These are phyloP conservation scores for Tilletia caries DNA, from an alignment of 1,284 basidiomycete genomes.

Conservation along the genomic window DNA sequence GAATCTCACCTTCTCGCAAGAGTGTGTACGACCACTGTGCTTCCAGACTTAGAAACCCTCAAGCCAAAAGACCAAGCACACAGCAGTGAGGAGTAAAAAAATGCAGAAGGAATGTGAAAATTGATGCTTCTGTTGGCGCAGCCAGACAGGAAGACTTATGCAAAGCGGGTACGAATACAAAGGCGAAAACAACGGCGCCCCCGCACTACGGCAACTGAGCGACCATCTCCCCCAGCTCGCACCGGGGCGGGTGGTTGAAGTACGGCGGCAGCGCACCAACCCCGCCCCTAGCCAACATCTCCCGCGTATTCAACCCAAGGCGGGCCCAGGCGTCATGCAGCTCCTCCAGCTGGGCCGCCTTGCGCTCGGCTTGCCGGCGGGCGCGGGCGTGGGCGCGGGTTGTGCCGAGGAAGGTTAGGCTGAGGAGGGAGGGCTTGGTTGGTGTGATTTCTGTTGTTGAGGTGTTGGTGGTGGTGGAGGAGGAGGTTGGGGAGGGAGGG, in stretches of 20 bases:
- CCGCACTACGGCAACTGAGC: too few species aligned
- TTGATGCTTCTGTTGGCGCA: too few species aligned
- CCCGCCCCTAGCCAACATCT: conserved; percentile 1
- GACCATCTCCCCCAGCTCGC: neutral
- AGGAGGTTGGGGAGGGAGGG: neutral
- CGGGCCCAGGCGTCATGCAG: neutral
- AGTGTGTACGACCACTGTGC: too few species aligned
- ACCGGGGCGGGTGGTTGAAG: neutral
- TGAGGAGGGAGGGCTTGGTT: neutral
- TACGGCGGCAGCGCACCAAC: neutral
- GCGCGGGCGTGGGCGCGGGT: neutral
- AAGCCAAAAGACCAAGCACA: too few species aligned
- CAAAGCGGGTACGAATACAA: too few species aligned
- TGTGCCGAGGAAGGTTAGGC: neutral
- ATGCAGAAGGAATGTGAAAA: too few species aligned
- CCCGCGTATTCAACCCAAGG: neutral
- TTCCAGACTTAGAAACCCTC: too few species aligned
- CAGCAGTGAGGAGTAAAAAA: too few species aligned
- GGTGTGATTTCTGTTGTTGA: neutral
- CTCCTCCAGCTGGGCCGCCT: neutral
- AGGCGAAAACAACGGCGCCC: too few species aligned
- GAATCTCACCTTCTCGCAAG: too few species aligned
- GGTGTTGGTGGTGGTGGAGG: neutral
- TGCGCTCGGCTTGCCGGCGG: neutral
- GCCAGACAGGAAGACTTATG: too few species aligned